A percentile compares a stretch with the other conserved stretches of the same genome.
Evolutionary conservation across 83 land plant species (phyloP).

Genomic region (Thuja plicata): DNA sequence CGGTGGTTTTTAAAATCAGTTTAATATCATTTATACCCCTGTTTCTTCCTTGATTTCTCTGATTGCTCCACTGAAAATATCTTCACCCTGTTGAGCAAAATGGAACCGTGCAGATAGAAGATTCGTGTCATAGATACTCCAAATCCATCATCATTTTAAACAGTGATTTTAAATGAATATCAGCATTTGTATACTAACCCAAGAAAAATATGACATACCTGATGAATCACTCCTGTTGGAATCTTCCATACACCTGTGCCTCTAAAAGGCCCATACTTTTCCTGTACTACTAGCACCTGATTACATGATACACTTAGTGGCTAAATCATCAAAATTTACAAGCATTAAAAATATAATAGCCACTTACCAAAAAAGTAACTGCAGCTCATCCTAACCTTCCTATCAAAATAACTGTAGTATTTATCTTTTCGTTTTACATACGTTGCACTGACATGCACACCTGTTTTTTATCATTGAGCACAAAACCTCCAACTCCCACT

Average conservation of each 20-base stretch:
- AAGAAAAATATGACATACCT: slow-evolving; percentile 21
- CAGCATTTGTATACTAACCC: no score
- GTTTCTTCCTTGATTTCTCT: slow-evolving; percentile 82
- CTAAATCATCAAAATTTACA: not conserved
- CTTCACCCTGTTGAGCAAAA: slow-evolving; percentile 46
- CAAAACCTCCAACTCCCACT: slow-evolving; percentile 55
- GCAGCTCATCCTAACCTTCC: not conserved
- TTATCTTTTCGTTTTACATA: not conserved
- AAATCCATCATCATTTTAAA: not conserved
- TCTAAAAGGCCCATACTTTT: slow-evolving; percentile 47
- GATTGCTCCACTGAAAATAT: slow-evolving; percentile 47
- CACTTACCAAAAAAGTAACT: not conserved
- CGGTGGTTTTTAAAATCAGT: not conserved
- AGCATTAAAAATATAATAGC: not conserved
- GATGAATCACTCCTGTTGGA: slow-evolving; percentile 44
- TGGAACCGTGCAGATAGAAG: not conserved
- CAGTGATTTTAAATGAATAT: no score
- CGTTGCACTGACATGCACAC: slow-evolving; percentile 13
- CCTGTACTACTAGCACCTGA: slow-evolving; percentile 52
- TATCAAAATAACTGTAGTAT: not conserved
- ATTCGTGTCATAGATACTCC: not conserved
- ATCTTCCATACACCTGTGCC: slow-evolving; percentile 52
- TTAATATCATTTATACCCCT: slow-evolving; percentile 40
- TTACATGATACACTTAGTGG: not conserved
- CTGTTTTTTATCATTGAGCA: slow-evolving; percentile 38